These are phyloP conservation scores for Suillus alpinus DNA, from an alignment of 768 basidiomycete species.

Conservation along the genomic window DNA sequence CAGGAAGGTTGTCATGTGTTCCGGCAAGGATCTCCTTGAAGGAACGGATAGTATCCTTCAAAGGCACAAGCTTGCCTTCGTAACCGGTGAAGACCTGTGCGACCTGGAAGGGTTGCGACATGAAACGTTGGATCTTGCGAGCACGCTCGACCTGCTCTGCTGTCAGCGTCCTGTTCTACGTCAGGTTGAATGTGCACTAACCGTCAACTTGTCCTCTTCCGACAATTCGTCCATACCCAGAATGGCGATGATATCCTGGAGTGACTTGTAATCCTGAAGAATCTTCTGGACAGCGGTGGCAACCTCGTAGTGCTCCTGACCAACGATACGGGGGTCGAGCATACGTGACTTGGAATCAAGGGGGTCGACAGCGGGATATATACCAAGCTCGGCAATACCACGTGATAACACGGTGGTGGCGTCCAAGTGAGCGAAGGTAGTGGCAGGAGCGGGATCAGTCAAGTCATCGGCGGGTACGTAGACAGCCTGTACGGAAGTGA, in stretches of 20 bases:
- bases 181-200: slow-evolving; percentile 37
- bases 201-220: slow-evolving; percentile 98
- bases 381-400: slow-evolving; percentile 98
- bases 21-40: slow-evolving; percentile 98
- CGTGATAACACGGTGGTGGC: slow-evolving; percentile 99
- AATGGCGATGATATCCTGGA: slow-evolving; percentile 99
- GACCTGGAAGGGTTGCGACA: slow-evolving; percentile 99
- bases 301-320: slow-evolving; percentile 91
- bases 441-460: slow-evolving; percentile 99
- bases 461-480: slow-evolving; percentile 99
- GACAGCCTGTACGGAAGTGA: slow-evolving; percentile 99
- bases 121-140: slow-evolving; percentile 99
- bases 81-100: slow-evolving; percentile 99
- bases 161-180: neutral
- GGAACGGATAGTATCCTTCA: slow-evolving; percentile 95
- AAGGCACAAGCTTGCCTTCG: slow-evolving; percentile 93
- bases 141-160: slow-evolving; percentile 85
- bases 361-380: slow-evolving; percentile 99
- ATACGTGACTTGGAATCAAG: slow-evolving; percentile 99
- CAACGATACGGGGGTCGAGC: slow-evolving; percentile 99
- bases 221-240: slow-evolving; percentile 99
- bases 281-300: slow-evolving; percentile 98
- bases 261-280: slow-evolving; percentile 93
- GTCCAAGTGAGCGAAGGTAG: slow-evolving; percentile 99
- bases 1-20: slow-evolving; percentile 83